Evolutionary conservation across 202 grass and related monocot species (phyloP).

Genomic region (Setaria italica): DNA sequence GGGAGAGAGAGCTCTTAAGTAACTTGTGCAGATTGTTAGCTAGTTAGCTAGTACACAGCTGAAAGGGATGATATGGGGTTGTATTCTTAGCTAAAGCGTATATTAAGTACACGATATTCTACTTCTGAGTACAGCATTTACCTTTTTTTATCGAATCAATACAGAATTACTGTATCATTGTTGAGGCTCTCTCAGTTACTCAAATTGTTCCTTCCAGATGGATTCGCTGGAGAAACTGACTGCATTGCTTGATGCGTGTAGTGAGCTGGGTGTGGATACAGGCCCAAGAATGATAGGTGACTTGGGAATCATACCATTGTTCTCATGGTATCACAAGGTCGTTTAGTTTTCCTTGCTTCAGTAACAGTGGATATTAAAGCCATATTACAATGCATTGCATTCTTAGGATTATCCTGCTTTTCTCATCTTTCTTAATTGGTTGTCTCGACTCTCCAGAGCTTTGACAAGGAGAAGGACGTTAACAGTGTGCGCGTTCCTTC

Average conservation of each 20-base stretch:
- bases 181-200: constrained; percentile 49
- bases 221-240: constrained; percentile 96
- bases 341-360: constrained; percentile 23
- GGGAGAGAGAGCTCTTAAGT: not conserved
- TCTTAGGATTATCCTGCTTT: constrained; percentile 35
- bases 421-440: constrained; percentile 46
- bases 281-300: constrained; percentile 71
- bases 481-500: constrained; percentile 81
- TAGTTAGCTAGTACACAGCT: not conserved
- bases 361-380: constrained; percentile 5
- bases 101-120: constrained; percentile 10
- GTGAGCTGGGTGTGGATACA: constrained; percentile 88
- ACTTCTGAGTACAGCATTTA: not conserved
- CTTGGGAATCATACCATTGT: constrained; percentile 96
- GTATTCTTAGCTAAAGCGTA: not conserved
- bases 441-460: constrained; percentile 60
- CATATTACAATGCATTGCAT: constrained; percentile 10
- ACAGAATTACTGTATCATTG: constrained; percentile 48
- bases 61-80: not conserved
- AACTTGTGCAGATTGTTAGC: constrained; percentile 4
- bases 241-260: constrained; percentile 95
- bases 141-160: not conserved
- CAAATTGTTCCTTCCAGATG: constrained; percentile 70
- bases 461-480: constrained; percentile 96
- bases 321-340: constrained; percentile 99